Base-by-base conservation (phyloP, 1,284 basidiomycete species). In the Apiotrichum laibachii region DNA sequence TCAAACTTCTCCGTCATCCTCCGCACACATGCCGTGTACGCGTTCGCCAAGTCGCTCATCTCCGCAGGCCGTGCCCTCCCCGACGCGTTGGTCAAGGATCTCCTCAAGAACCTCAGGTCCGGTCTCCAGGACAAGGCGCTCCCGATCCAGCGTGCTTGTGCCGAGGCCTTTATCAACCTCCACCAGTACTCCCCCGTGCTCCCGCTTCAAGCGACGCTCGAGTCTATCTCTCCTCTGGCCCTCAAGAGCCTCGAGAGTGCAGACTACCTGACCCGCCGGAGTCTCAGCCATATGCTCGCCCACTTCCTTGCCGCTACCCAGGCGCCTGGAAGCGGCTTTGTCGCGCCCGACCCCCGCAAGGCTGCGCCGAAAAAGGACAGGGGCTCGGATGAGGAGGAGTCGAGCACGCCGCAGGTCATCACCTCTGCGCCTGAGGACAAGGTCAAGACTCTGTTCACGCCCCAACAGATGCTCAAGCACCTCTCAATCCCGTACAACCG, bases 221-320 rank as follows among this genome's bases (percentile, higher is more conserved):
- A 73, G 40, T 62, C 60, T 51, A 55, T 76, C 58, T 73, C 94
- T 10, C 78, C 81, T 2, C 80, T 87, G 6, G 89, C 85, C 52
- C 80, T 89, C 57, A 91, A 88, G 72, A 85, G 85, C 45, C 80
- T 98, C 33, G 94, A 98, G 37, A 77, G 79, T 1, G 85, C 89
- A 11, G 95, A 98, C 77, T 89, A 90, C 73, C 80, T 86, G 42
- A 96, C 95, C 0, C 85, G 92, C 16, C 84, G 86, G 48, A 82
- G 89, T 0, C 83, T 95, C 21, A 85, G 91, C 10, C 85, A 86
- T 51, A 83, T 98, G 13, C 84, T 88, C 0, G 92, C 92, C 0
- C 87, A 90, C 67, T 78, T 98, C 42, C 85, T 99, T 2, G 86
- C 92, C 0, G 85, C 86, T 0, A 93, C 92, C 0, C 95, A 99